These are phyloP conservation scores for Amylostereum chailletii DNA, from an alignment of 1,284 basidiomycete genomes.

Conservation along the genomic window DNA sequence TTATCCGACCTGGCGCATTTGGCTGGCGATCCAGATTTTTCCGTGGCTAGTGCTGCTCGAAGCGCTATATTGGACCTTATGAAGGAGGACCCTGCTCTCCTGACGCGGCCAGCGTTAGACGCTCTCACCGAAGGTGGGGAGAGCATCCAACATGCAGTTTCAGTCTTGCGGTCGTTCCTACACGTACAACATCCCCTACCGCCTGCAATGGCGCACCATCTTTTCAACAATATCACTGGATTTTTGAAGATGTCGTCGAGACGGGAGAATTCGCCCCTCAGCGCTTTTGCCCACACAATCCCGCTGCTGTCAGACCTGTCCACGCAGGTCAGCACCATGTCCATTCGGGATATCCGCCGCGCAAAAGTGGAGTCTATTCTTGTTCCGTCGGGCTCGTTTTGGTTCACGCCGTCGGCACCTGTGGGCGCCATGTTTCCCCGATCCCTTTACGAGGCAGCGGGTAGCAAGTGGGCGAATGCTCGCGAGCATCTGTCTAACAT, in stretches of 20 bases:
- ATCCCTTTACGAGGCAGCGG: conserved; percentile 24
- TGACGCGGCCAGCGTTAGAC: conserved; percentile 60
- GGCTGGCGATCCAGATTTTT: conserved; percentile 44
- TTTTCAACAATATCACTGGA: conserved; percentile 66
- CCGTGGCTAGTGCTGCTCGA: conserved; percentile 48
- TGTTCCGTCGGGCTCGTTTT: conserved; percentile 60
- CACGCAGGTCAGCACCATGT: conserved; percentile 62
- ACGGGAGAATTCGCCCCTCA: conserved; percentile 33
- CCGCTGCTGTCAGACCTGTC: conserved; percentile 52
- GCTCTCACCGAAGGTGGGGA: conserved; percentile 41
- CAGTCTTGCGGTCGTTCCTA: conserved; percentile 43
- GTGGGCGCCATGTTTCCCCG: conserved; percentile 53
- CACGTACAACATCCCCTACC: conserved; percentile 49
- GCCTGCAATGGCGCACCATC: conserved; percentile 55
- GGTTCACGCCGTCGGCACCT: conserved; percentile 50
- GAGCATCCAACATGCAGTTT: conserved; percentile 35
- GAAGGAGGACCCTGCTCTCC: conserved; percentile 62
- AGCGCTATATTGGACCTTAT: conserved; percentile 59
- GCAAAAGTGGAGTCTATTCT: conserved; percentile 68
- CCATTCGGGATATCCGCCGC: conserved; percentile 65
- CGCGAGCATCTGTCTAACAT: conserved; percentile 44
- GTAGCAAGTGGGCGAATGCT: conserved; percentile 36
- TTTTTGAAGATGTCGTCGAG: conserved; percentile 55
- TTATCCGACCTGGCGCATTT: conserved; percentile 46
- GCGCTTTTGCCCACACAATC: conserved; percentile 45